Evolutionary conservation across 2,329 filamentous ascomycete species (phyloP).

Genomic region (Alternaria sp.): DNA sequence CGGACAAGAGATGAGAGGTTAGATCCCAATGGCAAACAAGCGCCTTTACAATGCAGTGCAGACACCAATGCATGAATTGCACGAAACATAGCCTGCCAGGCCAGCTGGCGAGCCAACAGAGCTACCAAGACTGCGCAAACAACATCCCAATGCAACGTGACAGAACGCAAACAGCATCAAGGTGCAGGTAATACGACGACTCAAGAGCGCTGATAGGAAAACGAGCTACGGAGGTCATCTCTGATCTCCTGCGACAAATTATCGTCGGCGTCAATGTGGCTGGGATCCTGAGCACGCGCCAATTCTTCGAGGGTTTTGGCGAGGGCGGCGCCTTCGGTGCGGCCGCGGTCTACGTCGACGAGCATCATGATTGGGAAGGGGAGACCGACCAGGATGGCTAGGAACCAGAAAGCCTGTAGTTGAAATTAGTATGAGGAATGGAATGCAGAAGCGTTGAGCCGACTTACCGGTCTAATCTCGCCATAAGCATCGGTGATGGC

Average conservation of each 20-base stretch:
- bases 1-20: background rate
- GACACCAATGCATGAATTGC: background rate
- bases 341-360: slow-evolving; percentile 75
- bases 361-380: slow-evolving; percentile 85
- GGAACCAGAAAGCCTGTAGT: slow-evolving; percentile 79
- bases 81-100: background rate
- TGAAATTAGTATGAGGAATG: background rate
- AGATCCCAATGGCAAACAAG: background rate
- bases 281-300: slow-evolving; percentile 13
- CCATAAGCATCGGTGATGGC: slow-evolving; percentile 78
- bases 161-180: background rate
- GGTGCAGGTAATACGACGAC: background rate
- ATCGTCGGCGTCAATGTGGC: slow-evolving; percentile 7
- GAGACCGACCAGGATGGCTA: slow-evolving; percentile 81
- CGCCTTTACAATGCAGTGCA: background rate
- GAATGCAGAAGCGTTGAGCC: background rate
- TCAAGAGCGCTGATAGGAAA: slow-evolving; percentile 25
- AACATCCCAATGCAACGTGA: slow-evolving; percentile 12
- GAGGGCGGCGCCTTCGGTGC: slow-evolving; percentile 50
- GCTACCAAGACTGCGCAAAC: slow-evolving; percentile 5
- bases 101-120: background rate
- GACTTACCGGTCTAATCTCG: slow-evolving; percentile 54
- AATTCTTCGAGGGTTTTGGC: slow-evolving; percentile 45
- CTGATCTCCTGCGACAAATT: slow-evolving; percentile 20
- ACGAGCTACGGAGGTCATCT: slow-evolving; percentile 18